Evolutionary conservation across 139 green algal genomes (phyloP).

Genomic region (Chlorella vulgaris): DNA sequence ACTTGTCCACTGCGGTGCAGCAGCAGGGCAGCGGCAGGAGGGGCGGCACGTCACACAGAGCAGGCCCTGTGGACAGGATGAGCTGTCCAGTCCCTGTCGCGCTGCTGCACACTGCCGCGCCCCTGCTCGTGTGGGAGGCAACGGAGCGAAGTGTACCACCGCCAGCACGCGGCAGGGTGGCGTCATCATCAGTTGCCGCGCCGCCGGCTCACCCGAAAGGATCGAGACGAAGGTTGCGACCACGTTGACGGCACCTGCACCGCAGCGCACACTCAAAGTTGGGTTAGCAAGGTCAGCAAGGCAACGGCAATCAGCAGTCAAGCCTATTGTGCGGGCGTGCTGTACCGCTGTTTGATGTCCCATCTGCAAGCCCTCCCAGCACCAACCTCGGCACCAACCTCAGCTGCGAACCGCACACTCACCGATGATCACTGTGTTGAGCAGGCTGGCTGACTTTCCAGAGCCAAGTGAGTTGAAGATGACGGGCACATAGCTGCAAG

Average conservation of each 20-base stretch:
- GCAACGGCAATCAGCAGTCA: not conserved
- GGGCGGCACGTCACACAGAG: not conserved
- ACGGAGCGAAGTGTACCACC: not conserved
- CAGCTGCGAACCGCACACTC: not conserved
- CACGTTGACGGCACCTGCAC: constrained; percentile 51
- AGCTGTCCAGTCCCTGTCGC: too few relatives aligned
- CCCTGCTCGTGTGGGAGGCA: too few relatives aligned
- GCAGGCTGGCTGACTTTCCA: constrained; percentile 43
- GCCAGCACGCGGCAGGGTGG: not conserved
- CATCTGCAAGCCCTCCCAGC: too few relatives aligned
- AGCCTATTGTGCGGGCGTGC: too few relatives aligned
- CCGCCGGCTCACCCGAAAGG: constrained; percentile 3
- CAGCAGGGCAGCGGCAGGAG: not conserved
- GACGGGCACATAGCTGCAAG: constrained; percentile 34
- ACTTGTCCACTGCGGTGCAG: constrained; percentile 39
- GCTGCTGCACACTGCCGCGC: too few relatives aligned
- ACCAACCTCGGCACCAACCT: not conserved
- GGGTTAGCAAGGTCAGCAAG: not conserved
- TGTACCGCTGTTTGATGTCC: too few relatives aligned
- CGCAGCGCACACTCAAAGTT: not conserved
- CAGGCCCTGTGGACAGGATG: too few relatives aligned
- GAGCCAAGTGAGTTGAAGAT: constrained; percentile 59
- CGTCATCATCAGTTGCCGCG: not conserved
- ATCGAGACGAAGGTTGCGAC: constrained; percentile 59
- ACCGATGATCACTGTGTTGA: constrained; percentile 55